Evolutionary conservation across 202 grass and related monocot species (phyloP), one percentile per base, ranked within the genome.

Genomic region (Carex arenaria): DNA sequence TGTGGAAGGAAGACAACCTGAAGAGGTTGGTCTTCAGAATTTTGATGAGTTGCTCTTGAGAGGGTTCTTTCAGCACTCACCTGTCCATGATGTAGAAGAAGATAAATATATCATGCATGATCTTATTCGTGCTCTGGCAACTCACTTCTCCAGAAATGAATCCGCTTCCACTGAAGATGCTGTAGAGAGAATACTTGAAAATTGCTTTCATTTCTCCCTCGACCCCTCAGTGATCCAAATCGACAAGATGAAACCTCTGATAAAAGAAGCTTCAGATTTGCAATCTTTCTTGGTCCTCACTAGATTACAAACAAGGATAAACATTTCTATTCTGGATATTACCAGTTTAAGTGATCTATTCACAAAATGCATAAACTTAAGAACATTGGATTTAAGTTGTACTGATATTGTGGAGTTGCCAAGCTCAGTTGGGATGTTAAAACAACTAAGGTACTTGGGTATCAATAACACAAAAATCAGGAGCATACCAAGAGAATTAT

Each of bases 21-120:
- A 83, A 63, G 22, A 64, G 22, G 64, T 36, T 0, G 79, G 70
- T 45, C 17, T 11, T 23, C 38, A 49, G 15, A 78, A 83, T 67
- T 83, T 89, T 17, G 15, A 84, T 45, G 84, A 73, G 19, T 66
- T 89, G 72, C 30, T 62, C 34, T 45, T 45, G 28, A 89, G 71
- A 55, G 67, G 64, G 34, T 84, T 89, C 56, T 84, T 86, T 60
- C 36, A 86, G 0, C 77, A 26, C 62, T 72, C 61, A 34, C 64
- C 17, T 64, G 36, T 56, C 53, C 68, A 78, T 64, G 49, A 43
- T 55, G 26, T 15, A 62, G 2, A 18, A 3, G 62, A 86, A 80
- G 63, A 13, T 36, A 85, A 82, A 28, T 85, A 26, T 30, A 28
- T 68, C 7, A 89, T 89, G 84, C 88, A 89, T 72, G 84, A 83